phyloP scores from a whole-genome alignment of 2,329 filamentous ascomycete species.

The Cordyceps farinosa region DNA sequence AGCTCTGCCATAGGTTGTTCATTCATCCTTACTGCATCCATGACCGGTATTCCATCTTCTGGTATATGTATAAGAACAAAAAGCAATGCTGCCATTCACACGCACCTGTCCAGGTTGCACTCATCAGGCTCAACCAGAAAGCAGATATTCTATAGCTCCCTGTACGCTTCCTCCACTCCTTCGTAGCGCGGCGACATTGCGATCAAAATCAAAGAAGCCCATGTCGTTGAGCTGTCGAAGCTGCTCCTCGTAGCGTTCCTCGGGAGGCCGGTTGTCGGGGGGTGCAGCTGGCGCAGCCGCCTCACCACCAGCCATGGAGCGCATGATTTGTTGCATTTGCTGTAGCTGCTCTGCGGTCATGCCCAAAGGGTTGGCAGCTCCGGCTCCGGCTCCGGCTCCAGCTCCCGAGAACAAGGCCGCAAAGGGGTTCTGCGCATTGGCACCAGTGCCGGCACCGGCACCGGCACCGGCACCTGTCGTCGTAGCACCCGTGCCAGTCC shows the following conservation, averaged over 20 bases:
- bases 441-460: background rate
- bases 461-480: slow-evolving; percentile 17
- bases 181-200: slow-evolving; percentile 83
- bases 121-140: slow-evolving; percentile 28
- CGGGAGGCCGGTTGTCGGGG: slow-evolving; percentile 80
- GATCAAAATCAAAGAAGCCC: slow-evolving; percentile 96
- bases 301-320: slow-evolving; percentile 30
- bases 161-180: slow-evolving; percentile 91
- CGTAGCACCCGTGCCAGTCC: slow-evolving; percentile 17
- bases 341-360: slow-evolving; percentile 55
- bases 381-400: slow-evolving; percentile 32
- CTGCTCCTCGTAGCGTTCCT: slow-evolving; percentile 89
- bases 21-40: slow-evolving; percentile 8
- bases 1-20: background rate
- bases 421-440: slow-evolving; percentile 57
- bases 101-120: background rate
- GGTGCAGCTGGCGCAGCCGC: slow-evolving; percentile 50
- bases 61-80: slow-evolving; percentile 14
- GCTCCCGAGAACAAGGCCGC: slow-evolving; percentile 55
- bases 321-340: slow-evolving; percentile 51
- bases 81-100: slow-evolving; percentile 5
- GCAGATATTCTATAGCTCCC: slow-evolving; percentile 76
- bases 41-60: background rate
- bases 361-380: slow-evolving; percentile 40
- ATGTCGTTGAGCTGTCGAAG: slow-evolving; percentile 94